phyloP scores from a whole-genome alignment of 169 alveolate species.

The Eimeria praecox region DNA sequence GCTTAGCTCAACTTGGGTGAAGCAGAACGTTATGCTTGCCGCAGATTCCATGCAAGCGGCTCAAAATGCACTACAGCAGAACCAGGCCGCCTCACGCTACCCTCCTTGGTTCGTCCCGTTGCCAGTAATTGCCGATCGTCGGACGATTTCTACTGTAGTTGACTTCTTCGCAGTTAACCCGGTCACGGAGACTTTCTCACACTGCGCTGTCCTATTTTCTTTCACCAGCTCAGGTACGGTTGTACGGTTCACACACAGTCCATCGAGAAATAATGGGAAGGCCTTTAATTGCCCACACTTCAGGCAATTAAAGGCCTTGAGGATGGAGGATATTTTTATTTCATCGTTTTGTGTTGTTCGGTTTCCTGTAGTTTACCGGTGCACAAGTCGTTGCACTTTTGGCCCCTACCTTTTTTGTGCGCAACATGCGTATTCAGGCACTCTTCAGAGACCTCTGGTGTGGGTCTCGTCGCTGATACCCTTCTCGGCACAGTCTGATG shows the following conservation, averaged over 20 bases:
- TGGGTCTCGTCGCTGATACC: conserved; percentile 35
- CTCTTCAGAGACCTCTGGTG: conserved; percentile 42
- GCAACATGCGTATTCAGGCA: conserved; percentile 38
- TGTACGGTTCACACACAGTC: not conserved
- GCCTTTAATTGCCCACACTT: not conserved
- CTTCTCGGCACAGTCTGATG: conserved; percentile 14
- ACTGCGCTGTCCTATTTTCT: conserved; percentile 52
- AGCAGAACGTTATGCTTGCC: not conserved
- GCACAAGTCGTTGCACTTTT: too few relatives aligned
- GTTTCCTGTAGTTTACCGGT: too few relatives aligned
- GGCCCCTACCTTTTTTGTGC: too few relatives aligned
- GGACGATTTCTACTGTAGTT: conserved; percentile 58
- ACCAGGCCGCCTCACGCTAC: conserved; percentile 56
- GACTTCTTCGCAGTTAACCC: conserved; percentile 75
- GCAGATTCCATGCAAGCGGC: conserved; percentile 37
- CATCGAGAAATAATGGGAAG: not conserved
- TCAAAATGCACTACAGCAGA: conserved; percentile 50
- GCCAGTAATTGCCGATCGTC: conserved; percentile 54
- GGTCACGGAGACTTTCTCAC: conserved; percentile 22
- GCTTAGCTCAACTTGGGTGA: not conserved
- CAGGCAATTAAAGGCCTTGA: too few relatives aligned
- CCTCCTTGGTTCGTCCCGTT: conserved; percentile 76
- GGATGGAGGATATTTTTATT: too few relatives aligned
- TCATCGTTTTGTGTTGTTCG: too few relatives aligned
- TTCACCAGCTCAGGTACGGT: conserved; percentile 74